Evolutionary conservation across 139 green algal genomes (phyloP), one percentile per base, ranked within the genome.

Genomic region (Asterochloris sp.): DNA sequence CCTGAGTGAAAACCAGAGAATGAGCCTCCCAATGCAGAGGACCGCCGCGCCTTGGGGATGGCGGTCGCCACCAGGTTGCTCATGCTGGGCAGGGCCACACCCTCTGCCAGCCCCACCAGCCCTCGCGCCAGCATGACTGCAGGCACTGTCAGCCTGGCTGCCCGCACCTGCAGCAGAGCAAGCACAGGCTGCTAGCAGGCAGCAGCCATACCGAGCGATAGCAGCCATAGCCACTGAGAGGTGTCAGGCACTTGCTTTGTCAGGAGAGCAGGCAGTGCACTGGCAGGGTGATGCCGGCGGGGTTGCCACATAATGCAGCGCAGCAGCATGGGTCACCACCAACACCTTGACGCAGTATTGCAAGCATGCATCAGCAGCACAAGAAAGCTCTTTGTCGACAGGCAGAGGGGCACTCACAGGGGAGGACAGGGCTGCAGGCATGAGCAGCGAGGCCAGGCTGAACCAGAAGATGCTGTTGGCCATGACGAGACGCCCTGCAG

Each of bases 1-100:
- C 91, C 94, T 64, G 83, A 87, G 82, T 98, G 94, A 82, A 98
- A 98, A 12, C 94, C 94, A 2, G 88, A 89, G 86, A 96, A 97
- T 74, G 76, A 86, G 54, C 86, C 73, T 60, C 95, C 95, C 63
- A 97, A 89, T 0, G 92, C 95, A 0, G 88, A 86, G 9, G 91
- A 84, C 63, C 93, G 89, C 21, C 73, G 62, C 0, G 86, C 78
- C 11, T 86, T 77, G 14, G 89, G 86, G 12, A 97, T 85, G 80
- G 90, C 80, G 13, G 74, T 86, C n/a, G 95, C 91, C 16, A 98
- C 82, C 54, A 98, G 88, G 86, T 95, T 96, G 94, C 94, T 98
- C 94, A 98, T 98, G 69, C 89, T 89, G 0, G 96, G 96, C 86
- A 99, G 86, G 19, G 93, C 96, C 61, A 98, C 96, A 38, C 96